Evolutionary conservation across 495 filamentous ascomycete genomes (phyloP).

Genomic region (Sphaerosporella brunnea): DNA sequence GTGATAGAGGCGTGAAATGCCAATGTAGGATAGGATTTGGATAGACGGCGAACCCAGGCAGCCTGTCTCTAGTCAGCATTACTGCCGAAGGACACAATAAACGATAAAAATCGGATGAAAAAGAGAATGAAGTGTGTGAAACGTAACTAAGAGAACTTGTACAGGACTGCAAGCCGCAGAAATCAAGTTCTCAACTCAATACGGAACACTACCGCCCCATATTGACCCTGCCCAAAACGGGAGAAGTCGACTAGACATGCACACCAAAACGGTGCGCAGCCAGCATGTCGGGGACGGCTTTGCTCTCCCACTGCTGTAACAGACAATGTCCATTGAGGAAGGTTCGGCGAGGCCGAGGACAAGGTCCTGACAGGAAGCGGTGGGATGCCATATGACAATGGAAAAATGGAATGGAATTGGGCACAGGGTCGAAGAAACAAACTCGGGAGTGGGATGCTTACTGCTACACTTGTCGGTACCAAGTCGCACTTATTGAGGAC

Average conservation of each 20-base stretch:
- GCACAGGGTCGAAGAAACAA: conserved; percentile 7
- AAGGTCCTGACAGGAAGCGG: conserved; percentile 88
- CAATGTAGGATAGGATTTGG: conserved; percentile 76
- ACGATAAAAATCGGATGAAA: conserved; percentile 1
- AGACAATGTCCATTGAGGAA: conserved; percentile 56
- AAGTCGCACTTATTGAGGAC: conserved; percentile 92
- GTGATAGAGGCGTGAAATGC: conserved; percentile 86
- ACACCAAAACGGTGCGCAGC: conserved; percentile 33
- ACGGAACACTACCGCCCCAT: conserved; percentile 42
- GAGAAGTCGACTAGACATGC: conserved; percentile 47
- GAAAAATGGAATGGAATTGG: conserved; percentile 12
- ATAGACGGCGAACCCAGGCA: conserved; percentile 62
- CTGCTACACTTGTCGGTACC: conserved; percentile 80
- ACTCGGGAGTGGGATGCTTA: conserved; percentile 64
- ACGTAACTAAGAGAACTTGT: conserved; percentile 94
- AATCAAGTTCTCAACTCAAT: conserved; percentile 33
- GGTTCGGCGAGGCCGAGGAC: conserved; percentile 20
- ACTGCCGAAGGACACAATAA: too few relatives aligned
- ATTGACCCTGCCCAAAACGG: conserved; percentile 58
- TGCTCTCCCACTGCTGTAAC: conserved; percentile 98
- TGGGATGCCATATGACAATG: conserved; percentile 28
- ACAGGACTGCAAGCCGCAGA: conserved; percentile 26
- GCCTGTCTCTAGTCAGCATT: conserved; percentile 45
- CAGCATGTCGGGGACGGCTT: conserved; percentile 40
- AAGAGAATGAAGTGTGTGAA: conserved; percentile 53